These are phyloP conservation scores for Colletotrichum euphorbiae DNA, from an alignment of 2,329 filamentous ascomycete genomes.

Conservation along the genomic window DNA sequence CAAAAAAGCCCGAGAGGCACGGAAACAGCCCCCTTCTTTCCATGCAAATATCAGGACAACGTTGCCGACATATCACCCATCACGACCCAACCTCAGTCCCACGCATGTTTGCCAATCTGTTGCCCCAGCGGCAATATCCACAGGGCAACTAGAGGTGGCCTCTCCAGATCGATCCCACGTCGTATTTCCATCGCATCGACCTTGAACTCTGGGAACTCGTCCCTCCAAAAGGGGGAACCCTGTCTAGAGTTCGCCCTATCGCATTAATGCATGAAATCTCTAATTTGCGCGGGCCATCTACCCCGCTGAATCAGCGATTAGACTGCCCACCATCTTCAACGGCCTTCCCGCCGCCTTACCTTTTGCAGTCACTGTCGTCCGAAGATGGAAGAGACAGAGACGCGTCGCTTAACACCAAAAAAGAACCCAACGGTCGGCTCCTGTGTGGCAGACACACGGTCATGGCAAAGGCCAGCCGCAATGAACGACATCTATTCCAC, in stretches of 20 bases:
- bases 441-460: conserved; percentile 7
- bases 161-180: conserved; percentile 8
- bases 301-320: conserved; percentile 40
- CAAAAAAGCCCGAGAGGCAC: conserved; percentile 21
- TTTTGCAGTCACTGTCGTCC: conserved; percentile 28
- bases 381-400: conserved; percentile 19
- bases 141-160: conserved; percentile 31
- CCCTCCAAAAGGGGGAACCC: conserved; percentile 3
- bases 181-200: conserved; percentile 22
- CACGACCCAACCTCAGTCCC: not conserved
- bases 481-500: conserved; percentile 28
- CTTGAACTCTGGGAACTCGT: not conserved
- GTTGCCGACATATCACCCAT: conserved; percentile 22
- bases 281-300: conserved; percentile 37
- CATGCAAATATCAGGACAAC: conserved; percentile 28
- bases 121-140: conserved; percentile 23
- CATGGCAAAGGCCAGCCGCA: conserved; percentile 16
- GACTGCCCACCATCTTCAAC: conserved; percentile 35
- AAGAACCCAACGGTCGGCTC: conserved; percentile 13
- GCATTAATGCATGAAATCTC: conserved; percentile 39
- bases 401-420: conserved; percentile 10
- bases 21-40: conserved; percentile 24
- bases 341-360: conserved; percentile 39
- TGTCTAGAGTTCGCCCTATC: conserved; percentile 17
- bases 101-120: not conserved